phyloP scores from a whole-genome alignment of 495 filamentous ascomycete species.

The Corynascus novoguineensis region DNA sequence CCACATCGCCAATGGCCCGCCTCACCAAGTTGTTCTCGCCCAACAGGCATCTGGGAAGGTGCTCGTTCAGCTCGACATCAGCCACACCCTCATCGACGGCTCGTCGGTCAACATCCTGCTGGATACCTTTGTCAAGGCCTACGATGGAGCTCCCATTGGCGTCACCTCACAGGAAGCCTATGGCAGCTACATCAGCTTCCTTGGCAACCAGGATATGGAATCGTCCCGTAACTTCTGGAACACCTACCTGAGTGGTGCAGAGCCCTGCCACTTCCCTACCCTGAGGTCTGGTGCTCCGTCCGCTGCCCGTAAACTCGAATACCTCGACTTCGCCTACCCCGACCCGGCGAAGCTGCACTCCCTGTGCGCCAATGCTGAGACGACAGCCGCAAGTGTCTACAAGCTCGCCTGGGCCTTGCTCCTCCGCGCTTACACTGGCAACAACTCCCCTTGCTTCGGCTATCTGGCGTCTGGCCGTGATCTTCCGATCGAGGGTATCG shows the following conservation, averaged over 20 bases:
- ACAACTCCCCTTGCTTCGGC: background rate
- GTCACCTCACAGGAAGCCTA: background rate
- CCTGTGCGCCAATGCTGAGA: background rate
- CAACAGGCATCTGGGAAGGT: slow-evolving; percentile 39
- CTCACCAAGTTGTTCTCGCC: slow-evolving; percentile 49
- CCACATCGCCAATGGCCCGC: slow-evolving; percentile 31
- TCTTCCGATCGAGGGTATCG: background rate
- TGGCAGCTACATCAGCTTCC: slow-evolving; percentile 3
- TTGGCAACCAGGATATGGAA: background rate
- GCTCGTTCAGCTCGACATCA: slow-evolving; percentile 49
- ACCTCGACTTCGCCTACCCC: slow-evolving; percentile 5
- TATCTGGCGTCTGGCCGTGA: slow-evolving; percentile 9
- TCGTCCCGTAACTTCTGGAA: slow-evolving; percentile 4
- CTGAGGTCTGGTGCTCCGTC: background rate
- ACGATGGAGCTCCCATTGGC: background rate
- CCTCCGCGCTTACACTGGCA: slow-evolving; percentile 5
- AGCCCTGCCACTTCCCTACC: slow-evolving; percentile 4
- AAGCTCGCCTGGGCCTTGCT: slow-evolving; percentile 7
- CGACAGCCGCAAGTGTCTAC: background rate
- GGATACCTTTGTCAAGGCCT: background rate
- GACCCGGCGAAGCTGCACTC: background rate
- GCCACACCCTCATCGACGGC: slow-evolving; percentile 54
- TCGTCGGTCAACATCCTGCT: slow-evolving; percentile 5
- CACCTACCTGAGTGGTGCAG: background rate
- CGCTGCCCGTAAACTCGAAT: background rate